Conservation (phyloP, 2,329 filamentous ascomycete genomes). For the Clarireedia monteithiana region DNA sequence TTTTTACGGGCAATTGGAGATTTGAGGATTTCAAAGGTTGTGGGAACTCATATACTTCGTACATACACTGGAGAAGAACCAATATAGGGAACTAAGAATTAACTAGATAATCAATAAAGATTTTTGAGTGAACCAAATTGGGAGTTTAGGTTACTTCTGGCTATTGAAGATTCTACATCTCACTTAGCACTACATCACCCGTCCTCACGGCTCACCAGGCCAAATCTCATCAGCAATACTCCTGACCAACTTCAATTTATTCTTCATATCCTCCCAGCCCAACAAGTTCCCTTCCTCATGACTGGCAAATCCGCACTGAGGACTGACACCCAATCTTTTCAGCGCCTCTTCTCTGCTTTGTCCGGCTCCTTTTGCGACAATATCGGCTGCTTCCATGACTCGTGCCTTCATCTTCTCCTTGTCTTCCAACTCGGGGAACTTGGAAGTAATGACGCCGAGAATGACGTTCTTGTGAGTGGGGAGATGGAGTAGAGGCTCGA, state of each 20-base stretch:
- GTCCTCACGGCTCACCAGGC: conserved; percentile 28
- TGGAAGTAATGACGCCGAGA: conserved; percentile 55
- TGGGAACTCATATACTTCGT: too few species aligned
- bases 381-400: conserved; percentile 55
- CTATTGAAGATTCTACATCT: too few species aligned
- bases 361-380: conserved; percentile 59
- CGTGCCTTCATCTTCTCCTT: conserved; percentile 53
- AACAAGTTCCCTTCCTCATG: conserved; percentile 53
- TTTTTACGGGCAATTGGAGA: too few species aligned
- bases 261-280: conserved; percentile 61
- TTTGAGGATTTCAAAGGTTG: too few species aligned
- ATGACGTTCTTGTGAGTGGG: conserved; percentile 56
- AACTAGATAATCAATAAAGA: too few species aligned
- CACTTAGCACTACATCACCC: too few species aligned
- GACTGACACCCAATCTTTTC: conserved; percentile 58
- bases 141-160: too few species aligned
- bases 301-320: conserved; percentile 57
- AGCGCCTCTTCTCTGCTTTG: conserved; percentile 60
- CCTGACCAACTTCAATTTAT: conserved; percentile 63
- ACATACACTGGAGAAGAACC: too few species aligned
- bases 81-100: too few species aligned
- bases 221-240: conserved; percentile 68
- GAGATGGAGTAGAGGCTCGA: conserved; percentile 55
- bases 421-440: conserved; percentile 54
- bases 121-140: too few species aligned